Evolutionary conservation across 768 basidiomycete species (phyloP), one percentile per base, ranked within the genome.

Genomic region (Coprinellus micaceus): DNA sequence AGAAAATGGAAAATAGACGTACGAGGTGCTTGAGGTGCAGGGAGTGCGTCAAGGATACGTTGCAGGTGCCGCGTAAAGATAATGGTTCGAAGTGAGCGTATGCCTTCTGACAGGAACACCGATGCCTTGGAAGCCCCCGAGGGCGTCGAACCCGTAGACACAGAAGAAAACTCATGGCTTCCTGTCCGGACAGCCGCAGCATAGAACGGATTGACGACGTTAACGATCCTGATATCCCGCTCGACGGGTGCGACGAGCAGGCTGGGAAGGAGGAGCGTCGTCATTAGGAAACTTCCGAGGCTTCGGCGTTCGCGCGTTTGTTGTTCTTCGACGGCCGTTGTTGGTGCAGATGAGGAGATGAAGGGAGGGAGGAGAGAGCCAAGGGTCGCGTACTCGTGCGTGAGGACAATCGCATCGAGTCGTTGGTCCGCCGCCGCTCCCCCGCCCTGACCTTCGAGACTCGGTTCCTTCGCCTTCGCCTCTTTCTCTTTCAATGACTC

Each of bases 191-290:
- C 74, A 0, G 91, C 88, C 1, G 94, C 91, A 2, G 92, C 86
- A 63, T 96, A 97, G 62, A 92, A 91, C 2, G 93, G 93, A 57
- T 94, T 93, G 66, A 95, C 81, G 39, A 94, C 77, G 54, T 85
- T 86, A 66, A 98, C 75, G 60, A 97, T 82, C n/a, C 94, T 87
- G 40, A 97, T 91, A 60, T 94, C 91, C 33, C 94, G 81, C 66
- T 94, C 94, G n/a, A 80, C 77, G 0, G 94, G 93, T 0, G 90
- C 87, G 24, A 89, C 83, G 15, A 97, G 82, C 3, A 96, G 74
- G 26, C 82, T 77, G 2, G 94, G 93, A 0, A 96, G 79, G 0
- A 97, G 77, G 5, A 91, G 75, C 1, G 92, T 94, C 6, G 82
- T 77, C 4, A 94, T 78, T 54, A 94, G 73, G 71, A 94, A 95